Evolutionary conservation across 2,329 filamentous ascomycete species (phyloP).

Genomic region (Alternaria sp.): DNA sequence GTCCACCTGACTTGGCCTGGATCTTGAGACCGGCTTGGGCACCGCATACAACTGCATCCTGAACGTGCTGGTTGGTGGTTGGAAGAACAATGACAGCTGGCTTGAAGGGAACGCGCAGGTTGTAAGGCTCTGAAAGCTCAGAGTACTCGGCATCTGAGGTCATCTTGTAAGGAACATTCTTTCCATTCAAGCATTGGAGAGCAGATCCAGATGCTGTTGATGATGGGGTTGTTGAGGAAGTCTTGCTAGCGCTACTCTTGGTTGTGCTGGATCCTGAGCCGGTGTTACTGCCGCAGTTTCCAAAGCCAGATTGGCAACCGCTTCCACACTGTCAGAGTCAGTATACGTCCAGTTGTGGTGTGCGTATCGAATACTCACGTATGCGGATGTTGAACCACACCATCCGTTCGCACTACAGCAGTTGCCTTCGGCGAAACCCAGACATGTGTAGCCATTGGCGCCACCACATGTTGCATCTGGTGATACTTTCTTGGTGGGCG

Average conservation of each 20-base stretch:
- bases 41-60: conserved; percentile 67
- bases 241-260: conserved; percentile 22
- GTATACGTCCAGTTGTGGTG: conserved; percentile 16
- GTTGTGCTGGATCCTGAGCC: conserved; percentile 20
- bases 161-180: conserved; percentile 47
- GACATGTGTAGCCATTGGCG: conserved; percentile 41
- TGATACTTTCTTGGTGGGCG: conserved; percentile 42
- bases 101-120: conserved; percentile 48
- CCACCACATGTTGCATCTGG: conserved; percentile 37
- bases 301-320: conserved; percentile 46
- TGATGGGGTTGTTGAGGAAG: conserved; percentile 26
- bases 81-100: conserved; percentile 68
- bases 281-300: conserved; percentile 36
- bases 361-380: conserved; percentile 2
- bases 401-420: conserved; percentile 54
- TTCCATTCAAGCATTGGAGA: conserved; percentile 44
- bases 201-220: conserved; percentile 21
- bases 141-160: conserved; percentile 35
- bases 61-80: conserved; percentile 62
- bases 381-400: conserved; percentile 49
- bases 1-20: conserved; percentile 70
- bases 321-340: conserved; percentile 36
- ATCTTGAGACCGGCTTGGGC: conserved; percentile 61
- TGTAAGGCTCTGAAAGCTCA: conserved; percentile 48
- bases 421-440: conserved; percentile 39